Conservation (phyloP, 164 flowering plant species). For the Berberis thunbergii region DNA sequence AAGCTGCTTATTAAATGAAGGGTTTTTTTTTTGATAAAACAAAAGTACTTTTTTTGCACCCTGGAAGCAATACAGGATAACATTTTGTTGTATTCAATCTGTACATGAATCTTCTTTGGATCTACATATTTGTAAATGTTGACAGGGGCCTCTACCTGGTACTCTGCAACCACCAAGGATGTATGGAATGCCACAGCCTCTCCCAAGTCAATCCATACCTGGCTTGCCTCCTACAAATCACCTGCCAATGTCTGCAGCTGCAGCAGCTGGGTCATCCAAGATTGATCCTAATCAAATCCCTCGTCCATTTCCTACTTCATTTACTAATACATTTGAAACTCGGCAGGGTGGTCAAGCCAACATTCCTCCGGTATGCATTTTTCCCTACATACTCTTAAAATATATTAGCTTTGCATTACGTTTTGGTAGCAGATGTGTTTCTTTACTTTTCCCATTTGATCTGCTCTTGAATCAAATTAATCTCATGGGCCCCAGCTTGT, state of each 20-base stretch:
- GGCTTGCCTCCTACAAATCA: slow-evolving; percentile 51
- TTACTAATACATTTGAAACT: slow-evolving; percentile 57
- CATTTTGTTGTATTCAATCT: neutral
- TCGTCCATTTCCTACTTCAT: slow-evolving; percentile 61
- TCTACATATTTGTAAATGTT: slow-evolving; percentile 5
- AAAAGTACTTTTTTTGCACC: neutral
- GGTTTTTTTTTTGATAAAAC: neutral
- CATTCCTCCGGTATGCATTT: slow-evolving; percentile 72
- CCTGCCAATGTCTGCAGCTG: slow-evolving; percentile 34
- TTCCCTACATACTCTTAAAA: neutral
- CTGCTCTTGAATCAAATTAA: too few species aligned
- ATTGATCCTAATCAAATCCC: slow-evolving; percentile 97
- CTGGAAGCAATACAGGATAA: neutral
- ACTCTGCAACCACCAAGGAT: slow-evolving; percentile 51
- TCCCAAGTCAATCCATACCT: slow-evolving; percentile 54
- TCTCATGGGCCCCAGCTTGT: too few species aligned
- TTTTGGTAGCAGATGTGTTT: neutral
- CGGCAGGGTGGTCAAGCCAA: slow-evolving; percentile 81
- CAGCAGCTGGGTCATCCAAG: slow-evolving; percentile 53
- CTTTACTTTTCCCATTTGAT: neutral
- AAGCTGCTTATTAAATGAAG: neutral
- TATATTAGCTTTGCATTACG: too few species aligned
- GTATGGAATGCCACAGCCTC: slow-evolving; percentile 72
- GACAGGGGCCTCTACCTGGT: slow-evolving; percentile 39
- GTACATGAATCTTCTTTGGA: neutral